A percentile compares a stretch with the other conserved stretches of the same genome.
These are phyloP conservation scores for Penicillium bialowiezense DNA, from an alignment of 495 filamentous ascomycete species.

Conservation along the genomic window DNA sequence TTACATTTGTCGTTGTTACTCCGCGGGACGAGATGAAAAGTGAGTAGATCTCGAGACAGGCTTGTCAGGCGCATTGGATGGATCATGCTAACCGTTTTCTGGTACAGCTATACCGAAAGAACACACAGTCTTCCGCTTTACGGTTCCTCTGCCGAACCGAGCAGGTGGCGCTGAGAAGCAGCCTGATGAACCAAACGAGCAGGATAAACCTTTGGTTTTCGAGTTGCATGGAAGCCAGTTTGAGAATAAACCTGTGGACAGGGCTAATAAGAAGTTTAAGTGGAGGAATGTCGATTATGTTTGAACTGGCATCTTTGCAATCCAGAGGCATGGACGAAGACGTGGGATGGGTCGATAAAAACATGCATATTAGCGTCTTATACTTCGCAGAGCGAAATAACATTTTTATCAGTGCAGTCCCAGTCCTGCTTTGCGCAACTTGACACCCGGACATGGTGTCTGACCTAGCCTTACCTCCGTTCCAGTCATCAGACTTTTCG, in stretches of 20 bases:
- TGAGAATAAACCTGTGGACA: slow-evolving; percentile 73
- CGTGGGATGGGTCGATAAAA: too few relatives aligned
- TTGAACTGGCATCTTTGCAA: slow-evolving; percentile 36
- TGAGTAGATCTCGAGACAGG: slow-evolving; percentile 28
- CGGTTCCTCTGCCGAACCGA: slow-evolving; percentile 51
- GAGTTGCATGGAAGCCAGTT: slow-evolving; percentile 89
- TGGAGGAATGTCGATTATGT: slow-evolving; percentile 65
- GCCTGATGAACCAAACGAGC: background rate
- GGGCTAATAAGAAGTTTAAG: slow-evolving; percentile 91
- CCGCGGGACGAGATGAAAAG: slow-evolving; percentile 58
- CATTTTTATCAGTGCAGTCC: too few relatives aligned
- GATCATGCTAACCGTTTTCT: background rate
- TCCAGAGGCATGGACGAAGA: too few relatives aligned
- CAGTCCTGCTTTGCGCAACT: too few relatives aligned
- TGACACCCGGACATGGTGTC: too few relatives aligned
- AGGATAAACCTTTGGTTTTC: slow-evolving; percentile 58
- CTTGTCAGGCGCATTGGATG: background rate
- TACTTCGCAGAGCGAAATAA: too few relatives aligned
- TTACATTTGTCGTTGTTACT: slow-evolving; percentile 80
- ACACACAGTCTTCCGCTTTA: slow-evolving; percentile 78
- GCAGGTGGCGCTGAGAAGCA: slow-evolving; percentile 11
- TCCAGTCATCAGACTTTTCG: too few relatives aligned
- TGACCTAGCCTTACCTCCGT: too few relatives aligned
- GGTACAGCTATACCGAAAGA: slow-evolving; percentile 77
- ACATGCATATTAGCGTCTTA: too few relatives aligned